These are phyloP conservation scores for Pinus taeda DNA, from an alignment of 75 land plant genomes.

Conservation along the genomic window DNA sequence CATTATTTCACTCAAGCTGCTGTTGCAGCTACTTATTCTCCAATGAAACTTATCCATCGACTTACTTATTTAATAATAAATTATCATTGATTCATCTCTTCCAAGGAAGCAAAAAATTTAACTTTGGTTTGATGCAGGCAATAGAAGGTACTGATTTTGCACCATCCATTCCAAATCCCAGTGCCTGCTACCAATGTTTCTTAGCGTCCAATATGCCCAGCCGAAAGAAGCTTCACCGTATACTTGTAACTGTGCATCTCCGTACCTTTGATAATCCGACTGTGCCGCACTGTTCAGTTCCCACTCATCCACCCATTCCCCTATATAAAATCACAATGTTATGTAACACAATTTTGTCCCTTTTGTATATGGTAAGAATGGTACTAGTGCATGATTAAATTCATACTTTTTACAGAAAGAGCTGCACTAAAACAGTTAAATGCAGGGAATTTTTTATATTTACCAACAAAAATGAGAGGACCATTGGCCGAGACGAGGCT, in stretches of 20 bases:
- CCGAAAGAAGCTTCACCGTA: conserved; percentile 62
- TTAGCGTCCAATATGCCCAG: conserved; percentile 69
- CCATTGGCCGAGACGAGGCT: conserved; percentile 27
- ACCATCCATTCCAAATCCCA: conserved; percentile 72
- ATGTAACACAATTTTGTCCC: too few relatives aligned
- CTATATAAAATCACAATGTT: conserved; percentile 10
- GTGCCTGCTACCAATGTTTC: conserved; percentile 16
- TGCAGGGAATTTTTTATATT: conserved; percentile 12
- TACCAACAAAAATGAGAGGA: conserved; percentile 62
- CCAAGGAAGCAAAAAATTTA: too few relatives aligned
- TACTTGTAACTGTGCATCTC: conserved; percentile 60
- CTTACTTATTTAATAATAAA: too few relatives aligned
- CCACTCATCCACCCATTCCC: conserved; percentile 78
- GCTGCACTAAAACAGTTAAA: too few relatives aligned
- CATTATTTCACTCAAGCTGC: too few relatives aligned
- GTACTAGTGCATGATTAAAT: not conserved
- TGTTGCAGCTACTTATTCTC: too few relatives aligned
- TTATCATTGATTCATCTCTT: too few relatives aligned
- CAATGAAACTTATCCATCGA: too few relatives aligned
- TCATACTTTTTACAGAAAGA: not conserved
- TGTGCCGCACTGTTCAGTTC: conserved; percentile 22
- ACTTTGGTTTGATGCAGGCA: not conserved
- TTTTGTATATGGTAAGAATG: too few relatives aligned
- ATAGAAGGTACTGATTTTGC: conserved; percentile 30
- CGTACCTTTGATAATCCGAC: conserved; percentile 52